Conservation (phyloP, 805 yeast species). For the Candida arabinofermentans region DNA sequence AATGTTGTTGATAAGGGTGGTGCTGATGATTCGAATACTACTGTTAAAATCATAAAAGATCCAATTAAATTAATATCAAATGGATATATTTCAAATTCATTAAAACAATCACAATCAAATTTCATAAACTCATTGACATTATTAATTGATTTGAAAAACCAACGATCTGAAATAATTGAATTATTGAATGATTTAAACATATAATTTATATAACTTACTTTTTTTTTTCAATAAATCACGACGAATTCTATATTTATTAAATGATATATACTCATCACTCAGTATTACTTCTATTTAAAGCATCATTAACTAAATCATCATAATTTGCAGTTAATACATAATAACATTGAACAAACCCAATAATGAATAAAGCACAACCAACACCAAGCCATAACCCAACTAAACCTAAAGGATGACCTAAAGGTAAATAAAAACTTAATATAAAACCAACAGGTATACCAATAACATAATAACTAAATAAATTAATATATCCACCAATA, state of each 20-base stretch:
- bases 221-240: no score
- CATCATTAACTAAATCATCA: slow-evolving; percentile 46
- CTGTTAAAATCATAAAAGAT: slow-evolving; percentile 7
- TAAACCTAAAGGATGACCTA: slow-evolving; percentile 32
- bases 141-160: slow-evolving; percentile 11
- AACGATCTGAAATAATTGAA: slow-evolving; percentile 6
- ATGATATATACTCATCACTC: slow-evolving; percentile 9
- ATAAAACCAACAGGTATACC: slow-evolving; percentile 65
- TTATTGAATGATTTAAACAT: slow-evolving; percentile 2
- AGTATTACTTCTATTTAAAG: slow-evolving; percentile 33
- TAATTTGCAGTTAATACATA: slow-evolving; percentile 45
- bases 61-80: slow-evolving; percentile 26
- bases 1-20: background rate
- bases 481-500: slow-evolving; percentile 50
- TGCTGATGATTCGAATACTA: background rate
- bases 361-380: slow-evolving; percentile 32
- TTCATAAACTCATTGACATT: slow-evolving; percentile 7
- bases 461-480: slow-evolving; percentile 60
- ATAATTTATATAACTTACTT: no score
- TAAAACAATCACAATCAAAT: slow-evolving; percentile 17
- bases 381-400: slow-evolving; percentile 35
- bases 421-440: slow-evolving; percentile 48
- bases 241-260: no score
- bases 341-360: slow-evolving; percentile 47
- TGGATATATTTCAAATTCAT: slow-evolving; percentile 22